Evolutionary conservation across 176 grass and related monocot species (phyloP), one percentile per base, ranked within the genome.

Genomic region (Oryza nivara): DNA sequence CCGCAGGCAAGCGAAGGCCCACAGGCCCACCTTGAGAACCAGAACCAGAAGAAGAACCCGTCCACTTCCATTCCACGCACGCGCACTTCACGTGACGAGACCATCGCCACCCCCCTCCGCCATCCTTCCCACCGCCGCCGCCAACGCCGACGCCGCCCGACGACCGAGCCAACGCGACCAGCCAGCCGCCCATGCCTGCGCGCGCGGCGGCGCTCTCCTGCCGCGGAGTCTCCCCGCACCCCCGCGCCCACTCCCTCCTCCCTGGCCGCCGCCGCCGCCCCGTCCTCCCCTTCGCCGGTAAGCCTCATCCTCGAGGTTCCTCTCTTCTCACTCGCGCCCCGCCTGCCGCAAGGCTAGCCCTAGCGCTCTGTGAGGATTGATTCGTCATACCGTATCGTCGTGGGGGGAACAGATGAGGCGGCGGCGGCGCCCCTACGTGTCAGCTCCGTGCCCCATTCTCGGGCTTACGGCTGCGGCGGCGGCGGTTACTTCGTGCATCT

Each of bases 381-480:
- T 6, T 63, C 60, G 65, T 40, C 56, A 34, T 82, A 14, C 70
- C 11, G 52, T 45, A 30, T 30, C 28, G 28, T 30, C 28, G 28
- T 30, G 1, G 28, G 28, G 28, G 28, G 30, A 32, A 32, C 30
- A 30, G 81, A 77, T 40, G 34, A 41, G 14, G 20, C 35, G 16
- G 23, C 35, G 16, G 23, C 35, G 58, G 60, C 40, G 63, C 14
- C 14, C 16, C 58, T 90, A 0, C 68, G 84, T 20, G 26, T 49
- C 19, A 11, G 9, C 5, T 68, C 20, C 26, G 15, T 48, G 60
- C 25, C 79, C 5, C 67, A 47, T 22, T 11, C 25, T 1, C 78
- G 34, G 72, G 22, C 56, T 25, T 15, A 6, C 79, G 12, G 82
- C 77, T n/a, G 76, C 51, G 65, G 76, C 36, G 36, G 25, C 28